Base-by-base conservation (phyloP, 768 basidiomycete species). In the Hypholoma fasciculare region DNA sequence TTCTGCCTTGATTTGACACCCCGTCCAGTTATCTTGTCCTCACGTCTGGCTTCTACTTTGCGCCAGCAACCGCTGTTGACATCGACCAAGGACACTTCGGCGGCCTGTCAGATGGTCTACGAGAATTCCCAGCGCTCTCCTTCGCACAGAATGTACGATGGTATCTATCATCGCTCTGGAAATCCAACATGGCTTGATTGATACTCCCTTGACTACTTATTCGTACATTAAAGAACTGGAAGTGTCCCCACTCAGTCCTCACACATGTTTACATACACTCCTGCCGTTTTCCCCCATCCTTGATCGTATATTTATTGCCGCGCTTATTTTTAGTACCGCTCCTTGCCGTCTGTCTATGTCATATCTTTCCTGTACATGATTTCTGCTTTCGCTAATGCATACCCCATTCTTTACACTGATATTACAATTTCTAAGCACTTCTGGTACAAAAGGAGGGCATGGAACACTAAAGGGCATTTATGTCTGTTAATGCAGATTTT, bases 41-140 rank as follows among this genome's bases (percentile, higher is more conserved):
- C 36, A 73, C 84, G 37, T 84, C 92, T 30, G 97, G 97, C 19
- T 99, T 98, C 78, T 98, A 89, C 78, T 96, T 86, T 65, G 96
- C 93, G 2, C 92, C 92, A n/a, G 68, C 74, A 3, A 66, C 72
- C 1, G 71, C 75, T 26, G 70, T 74, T 26, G 76, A 78, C 54
- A 61, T 74, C 11, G 78, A 78, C 60, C 69, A 71, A 69, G 72
- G 72, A 4, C 68, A 74, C 55, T 43, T 71, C 36, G 39, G 47
- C 20, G 26, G 58, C 30, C 34, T 56, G 39, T 56, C 56, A 39
- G 38, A 34, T 44, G 47, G 47, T 43, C 49, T 64, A 23, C 73
- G 69, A 50, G 74, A 77, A 48, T 77, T 75, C 61, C 69, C 75
- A 40, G 68, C 73, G 19, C 61, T 80, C 54, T 74, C 75, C 43